Base-by-base conservation (phyloP, 2,329 filamentous ascomycete genomes). In the Lachnellula cervina region DNA sequence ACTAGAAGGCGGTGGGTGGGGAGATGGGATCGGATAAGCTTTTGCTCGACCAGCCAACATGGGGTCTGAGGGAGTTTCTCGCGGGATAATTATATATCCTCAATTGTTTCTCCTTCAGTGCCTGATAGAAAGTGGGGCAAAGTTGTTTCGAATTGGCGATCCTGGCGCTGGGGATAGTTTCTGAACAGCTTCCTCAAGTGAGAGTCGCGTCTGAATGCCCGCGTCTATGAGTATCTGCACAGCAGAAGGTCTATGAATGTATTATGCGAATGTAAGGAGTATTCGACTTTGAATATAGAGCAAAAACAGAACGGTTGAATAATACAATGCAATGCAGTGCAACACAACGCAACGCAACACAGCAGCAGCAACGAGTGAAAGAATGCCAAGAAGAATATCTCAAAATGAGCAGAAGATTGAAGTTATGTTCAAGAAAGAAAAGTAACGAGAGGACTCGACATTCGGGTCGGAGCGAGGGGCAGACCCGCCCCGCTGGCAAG, bases 221-320 rank as follows among this genome's bases (percentile, higher is more conserved):
- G 23, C 40, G 25, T 44, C 17, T 49, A 48, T 49, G 43, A 51
- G 19, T 38, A 51, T 46, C 56, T 58, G 56, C 52, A 21, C 52
- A 55, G 56, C 56, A 58, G 56, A 45, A 38, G 51, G 35, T 51
- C 32, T 49, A 32, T 51, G 42, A 56, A 51, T 17, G 40, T 51
- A 48, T 52, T n/a, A 25, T 42, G 37, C 17, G 28, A 49, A 49
- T 49, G 25, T n/a, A 35, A 49, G 16, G 8, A 17, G 37, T 40
- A 38, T 34, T 60, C 53, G 58, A 51, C 58, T 60, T 58, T 51
- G 53, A 58, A 49, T 55, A 44, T 52, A 23, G 55, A 53, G 34
- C 52, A 57, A 55, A 34, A 28, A 48, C n/a, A 43, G 40, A 43
- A 28, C 50, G 16, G 16, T 32, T 11, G 9, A 32, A 32, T 13